Base-by-base conservation (phyloP, 345 rosid species). In the Brassica cretica region DNA sequence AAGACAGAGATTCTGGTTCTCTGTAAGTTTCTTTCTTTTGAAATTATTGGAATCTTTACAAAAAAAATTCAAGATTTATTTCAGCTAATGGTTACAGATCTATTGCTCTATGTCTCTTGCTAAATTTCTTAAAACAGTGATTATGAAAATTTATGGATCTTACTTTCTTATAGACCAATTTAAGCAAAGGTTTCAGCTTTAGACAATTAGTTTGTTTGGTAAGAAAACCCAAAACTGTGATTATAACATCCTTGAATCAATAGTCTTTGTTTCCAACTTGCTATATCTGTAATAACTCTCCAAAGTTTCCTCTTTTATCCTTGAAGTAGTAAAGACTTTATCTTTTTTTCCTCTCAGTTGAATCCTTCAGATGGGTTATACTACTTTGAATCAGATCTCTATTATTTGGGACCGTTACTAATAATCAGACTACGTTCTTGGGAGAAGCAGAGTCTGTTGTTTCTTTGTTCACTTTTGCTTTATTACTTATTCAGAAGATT, bases 401-500 rank as follows among this genome's bases (percentile, higher is more conserved):
- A 66, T 58, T 33, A 30, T 41, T 59, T 74, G 66, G 78, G 79
- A 73, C 78, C 75, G 56, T 49, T 49, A 79, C 16, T 46, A 49
- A 65, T 53, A 64, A 70, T 11, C 69, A 70, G 12, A 66, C 77
- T 60, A 15, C 74, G 82, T 79, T 79, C 75, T 68, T 73, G 78
- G 71, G 69, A 53, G 71, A 56, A 53, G 49, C 66, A 73, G 70
- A 68, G 74, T 30, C 41, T 35, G 41, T 35, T 6, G 24, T 21
- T 21, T 19, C 21, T 19, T 19, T 19, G 21, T 19, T 19, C 46
- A 19, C 51, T 55, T 56, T 60, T 62, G 21, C 33, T 46, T 46
- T 49, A 4, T 49, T 49, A 14, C 56, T 49, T 49, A 49, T 14
- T 49, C 15, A 2, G 56, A 49, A 49, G 56, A 49, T 49, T 49